Evolutionary conservation across 169 alveolate genomes (phyloP).

Genomic region (Eimeria necatrix): DNA sequence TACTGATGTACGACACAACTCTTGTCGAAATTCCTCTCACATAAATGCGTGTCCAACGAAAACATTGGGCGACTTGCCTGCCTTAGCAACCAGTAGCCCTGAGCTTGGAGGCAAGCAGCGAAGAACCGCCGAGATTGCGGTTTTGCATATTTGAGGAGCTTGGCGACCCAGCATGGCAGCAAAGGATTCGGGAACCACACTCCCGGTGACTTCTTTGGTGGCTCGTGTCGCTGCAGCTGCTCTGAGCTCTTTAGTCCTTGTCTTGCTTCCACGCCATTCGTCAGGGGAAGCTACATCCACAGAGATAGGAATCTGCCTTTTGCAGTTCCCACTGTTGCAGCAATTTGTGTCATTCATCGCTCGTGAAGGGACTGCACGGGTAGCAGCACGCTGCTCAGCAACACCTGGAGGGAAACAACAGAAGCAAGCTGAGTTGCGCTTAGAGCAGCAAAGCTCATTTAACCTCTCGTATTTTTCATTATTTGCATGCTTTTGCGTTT

Average conservation of each 20-base stretch:
- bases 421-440: background rate
- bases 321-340: slow-evolving; percentile 51
- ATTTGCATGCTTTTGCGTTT: slow-evolving; percentile 43
- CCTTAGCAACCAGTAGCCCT: no score
- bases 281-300: background rate
- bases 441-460: slow-evolving; percentile 42
- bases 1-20: no score
- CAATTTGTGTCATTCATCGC: slow-evolving; percentile 33
- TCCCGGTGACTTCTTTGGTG: background rate
- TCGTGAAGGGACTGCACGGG: slow-evolving; percentile 55
- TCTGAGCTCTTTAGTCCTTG: background rate
- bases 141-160: no score
- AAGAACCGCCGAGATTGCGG: no score
- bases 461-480: slow-evolving; percentile 18
- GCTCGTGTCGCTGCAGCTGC: slow-evolving; percentile 51
- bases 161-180: background rate
- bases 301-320: slow-evolving; percentile 22
- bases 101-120: no score
- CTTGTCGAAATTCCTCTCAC: no score
- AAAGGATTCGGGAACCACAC: background rate
- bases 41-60: no score
- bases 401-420: background rate
- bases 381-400: slow-evolving; percentile 40
- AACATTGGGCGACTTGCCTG: no score
- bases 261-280: slow-evolving; percentile 2